phyloP scores from a whole-genome alignment of 1,139 yeast genomes.

The Yamadazyma sp. region DNA sequence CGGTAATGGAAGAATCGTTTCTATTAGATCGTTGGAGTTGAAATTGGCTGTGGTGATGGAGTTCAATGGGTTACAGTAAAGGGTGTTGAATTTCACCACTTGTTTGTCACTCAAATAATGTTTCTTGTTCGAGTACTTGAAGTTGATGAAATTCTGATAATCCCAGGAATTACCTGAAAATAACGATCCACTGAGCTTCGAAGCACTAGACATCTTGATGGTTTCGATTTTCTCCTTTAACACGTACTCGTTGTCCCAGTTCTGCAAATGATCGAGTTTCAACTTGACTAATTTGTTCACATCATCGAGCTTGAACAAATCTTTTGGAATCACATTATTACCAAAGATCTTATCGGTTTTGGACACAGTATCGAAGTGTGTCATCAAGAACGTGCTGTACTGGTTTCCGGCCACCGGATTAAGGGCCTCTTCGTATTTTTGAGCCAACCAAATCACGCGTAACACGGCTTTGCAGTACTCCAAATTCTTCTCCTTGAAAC shows the following conservation, averaged over 20 bases:
- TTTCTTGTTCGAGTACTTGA: constrained; percentile 21
- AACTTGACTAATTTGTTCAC: constrained; percentile 15
- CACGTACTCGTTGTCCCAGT: constrained; percentile 72
- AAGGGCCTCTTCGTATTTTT: constrained; percentile 27
- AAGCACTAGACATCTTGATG: constrained; percentile 79
- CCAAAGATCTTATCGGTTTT: constrained; percentile 1
- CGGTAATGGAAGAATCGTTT: constrained; percentile 30
- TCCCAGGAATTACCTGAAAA: constrained; percentile 81
- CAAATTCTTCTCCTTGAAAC: constrained; percentile 37
- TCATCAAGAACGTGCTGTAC: constrained; percentile 20
- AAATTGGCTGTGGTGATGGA: constrained; percentile 42
- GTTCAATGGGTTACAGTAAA: constrained; percentile 51
- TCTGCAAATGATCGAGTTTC: constrained; percentile 11
- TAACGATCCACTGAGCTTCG: constrained; percentile 53
- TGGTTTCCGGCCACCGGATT: constrained; percentile 2
- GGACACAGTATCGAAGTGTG: constrained; percentile 5
- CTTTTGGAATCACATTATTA: constrained; percentile 5
- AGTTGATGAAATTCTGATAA: constrained; percentile 34
- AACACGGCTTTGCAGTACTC: constrained; percentile 31
- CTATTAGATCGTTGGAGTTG: constrained; percentile 18
- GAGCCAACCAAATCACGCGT: constrained; percentile 57
- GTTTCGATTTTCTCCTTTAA: constrained; percentile 80
- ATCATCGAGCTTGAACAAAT: constrained; percentile 13
- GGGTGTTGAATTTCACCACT: constrained; percentile 20
- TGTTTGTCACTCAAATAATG: constrained; percentile 10